A percentile compares a stretch with the other conserved stretches of the same genome.
Evolutionary conservation across 495 filamentous ascomycete genomes (phyloP).

Genomic region (Acidiella bohemica): DNA sequence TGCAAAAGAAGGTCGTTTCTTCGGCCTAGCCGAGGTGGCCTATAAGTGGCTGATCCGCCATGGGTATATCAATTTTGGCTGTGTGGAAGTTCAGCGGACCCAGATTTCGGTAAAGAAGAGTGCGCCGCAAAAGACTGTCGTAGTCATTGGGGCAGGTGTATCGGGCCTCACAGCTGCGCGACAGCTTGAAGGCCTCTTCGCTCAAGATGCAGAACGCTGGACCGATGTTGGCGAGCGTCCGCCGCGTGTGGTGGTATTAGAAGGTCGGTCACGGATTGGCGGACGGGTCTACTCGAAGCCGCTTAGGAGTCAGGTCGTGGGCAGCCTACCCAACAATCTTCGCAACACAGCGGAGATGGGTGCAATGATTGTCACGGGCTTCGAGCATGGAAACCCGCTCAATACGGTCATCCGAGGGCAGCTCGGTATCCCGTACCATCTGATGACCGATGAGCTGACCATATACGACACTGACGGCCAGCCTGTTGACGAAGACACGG

Average conservation of each 20-base stretch:
- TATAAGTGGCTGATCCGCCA: slow-evolving; percentile 84
- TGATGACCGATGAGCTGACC: slow-evolving; percentile 69
- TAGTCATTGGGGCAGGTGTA: slow-evolving; percentile 89
- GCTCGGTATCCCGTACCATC: slow-evolving; percentile 73
- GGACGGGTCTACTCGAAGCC: slow-evolving; percentile 89
- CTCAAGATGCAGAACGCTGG: slow-evolving; percentile 57
- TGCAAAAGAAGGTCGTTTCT: slow-evolving; percentile 82
- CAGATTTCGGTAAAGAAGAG: slow-evolving; percentile 27
- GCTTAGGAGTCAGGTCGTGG: slow-evolving; percentile 45
- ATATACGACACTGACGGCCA: slow-evolving; percentile 82
- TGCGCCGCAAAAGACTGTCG: slow-evolving; percentile 50
- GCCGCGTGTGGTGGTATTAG: slow-evolving; percentile 69
- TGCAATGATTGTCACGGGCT: slow-evolving; percentile 94
- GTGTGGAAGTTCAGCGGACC: slow-evolving; percentile 51
- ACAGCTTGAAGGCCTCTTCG: slow-evolving; percentile 72
- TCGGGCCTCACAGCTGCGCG: slow-evolving; percentile 82
- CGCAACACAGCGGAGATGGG: slow-evolving; percentile 87
- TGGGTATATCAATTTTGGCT: slow-evolving; percentile 96
- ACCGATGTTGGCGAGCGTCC: slow-evolving; percentile 45
- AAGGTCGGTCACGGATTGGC: slow-evolving; percentile 79
- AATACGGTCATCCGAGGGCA: slow-evolving; percentile 84
- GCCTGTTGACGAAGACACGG: slow-evolving; percentile 63
- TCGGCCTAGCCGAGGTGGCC: slow-evolving; percentile 73
- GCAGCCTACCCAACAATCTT: slow-evolving; percentile 36
- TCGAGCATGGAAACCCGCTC: slow-evolving; percentile 86